Base-by-base conservation (phyloP, 257 asterid genomes). In the Coffea canephora region DNA sequence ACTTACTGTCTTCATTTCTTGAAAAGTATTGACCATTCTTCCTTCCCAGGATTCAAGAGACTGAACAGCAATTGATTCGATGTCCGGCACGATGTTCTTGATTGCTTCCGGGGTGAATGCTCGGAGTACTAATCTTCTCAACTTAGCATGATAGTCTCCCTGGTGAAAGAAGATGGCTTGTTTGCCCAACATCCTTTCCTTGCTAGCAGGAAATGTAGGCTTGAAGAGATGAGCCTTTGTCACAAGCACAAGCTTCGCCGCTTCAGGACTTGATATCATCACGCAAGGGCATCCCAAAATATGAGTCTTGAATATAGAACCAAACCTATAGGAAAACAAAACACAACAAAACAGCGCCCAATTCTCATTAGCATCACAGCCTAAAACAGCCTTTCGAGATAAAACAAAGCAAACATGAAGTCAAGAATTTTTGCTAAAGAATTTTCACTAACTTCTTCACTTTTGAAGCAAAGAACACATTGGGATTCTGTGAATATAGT, bases 141-240 rank as follows among this genome's bases (percentile, higher is more conserved):
- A 49, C 72, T 87, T 84, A 9, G 83, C 0, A 69, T 87, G 90
- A 59, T 87, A 87, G 13, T 85, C 85, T 16, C 88, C 88, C 41
- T 87, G 85, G 8, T 87, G 90, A 69, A 87, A 87, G 83, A 87
- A 87, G 34, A 87, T 85, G 3, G 88, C 90, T 79, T 87, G 88
- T 79, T 82, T 85, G 0, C 90, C 90, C 41, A 87, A 49, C 88
- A 87, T 87, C 34, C 86, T 84, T 48, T 84, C 88, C 82, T 87
- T 87, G 77, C 88, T 84, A 36, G 87, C 85, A 1, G 90, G 88
- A 62, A 84, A 84, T 78, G 90, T 87, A 62, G 90, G 90, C 84
- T 87, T 87, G 48, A 87, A 87, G 12, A 82, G 78, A 46, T 83
- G 75, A 75, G 90, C 85, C 54, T 36, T 81, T 48, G 87, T 87